These are phyloP conservation scores for Penicillium sp. DNA, from an alignment of 2,329 filamentous ascomycete species.

Conservation along the genomic window DNA sequence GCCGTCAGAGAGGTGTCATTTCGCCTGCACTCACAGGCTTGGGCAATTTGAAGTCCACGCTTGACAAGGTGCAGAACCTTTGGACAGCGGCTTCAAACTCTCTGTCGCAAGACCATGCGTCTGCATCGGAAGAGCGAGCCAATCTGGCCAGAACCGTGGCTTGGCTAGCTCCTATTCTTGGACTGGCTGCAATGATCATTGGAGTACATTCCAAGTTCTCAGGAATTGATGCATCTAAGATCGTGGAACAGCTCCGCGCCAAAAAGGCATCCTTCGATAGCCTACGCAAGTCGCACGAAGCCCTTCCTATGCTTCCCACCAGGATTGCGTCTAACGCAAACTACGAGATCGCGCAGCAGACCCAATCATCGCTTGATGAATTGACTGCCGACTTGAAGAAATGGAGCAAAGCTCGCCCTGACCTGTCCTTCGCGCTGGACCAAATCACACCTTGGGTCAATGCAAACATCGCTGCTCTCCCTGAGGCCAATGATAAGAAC, in stretches of 20 bases:
- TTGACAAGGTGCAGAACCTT: constrained; percentile 28
- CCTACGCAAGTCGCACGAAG: constrained; percentile 37
- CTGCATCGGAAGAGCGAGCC: constrained; percentile 14
- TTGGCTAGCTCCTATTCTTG: constrained; percentile 65
- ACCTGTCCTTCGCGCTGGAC: constrained; percentile 55
- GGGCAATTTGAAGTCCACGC: constrained; percentile 23
- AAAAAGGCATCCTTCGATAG: constrained; percentile 46
- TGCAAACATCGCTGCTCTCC: constrained; percentile 19
- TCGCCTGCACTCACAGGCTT: constrained; percentile 27
- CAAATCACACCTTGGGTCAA: constrained; percentile 60
- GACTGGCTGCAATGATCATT: constrained; percentile 54
- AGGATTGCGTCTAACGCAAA: constrained; percentile 37
- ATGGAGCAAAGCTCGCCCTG: constrained; percentile 44
- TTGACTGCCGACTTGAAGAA: constrained; percentile 38
- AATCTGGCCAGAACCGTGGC: constrained; percentile 26
- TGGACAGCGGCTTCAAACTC: constrained; percentile 24
- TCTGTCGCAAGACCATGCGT: constrained; percentile 17
- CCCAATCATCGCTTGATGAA: constrained; percentile 21
- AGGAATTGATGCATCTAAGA: constrained; percentile 40
- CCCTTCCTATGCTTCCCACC: constrained; percentile 44
- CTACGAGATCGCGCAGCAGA: constrained; percentile 24
- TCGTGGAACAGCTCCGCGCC: constrained; percentile 41
- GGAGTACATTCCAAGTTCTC: constrained; percentile 60
- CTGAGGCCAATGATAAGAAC: constrained; percentile 13
- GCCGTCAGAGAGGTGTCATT: constrained; percentile 34